Conservation (phyloP, 2,329 filamentous ascomycete species). For the Alternaria ethzedia region DNA sequence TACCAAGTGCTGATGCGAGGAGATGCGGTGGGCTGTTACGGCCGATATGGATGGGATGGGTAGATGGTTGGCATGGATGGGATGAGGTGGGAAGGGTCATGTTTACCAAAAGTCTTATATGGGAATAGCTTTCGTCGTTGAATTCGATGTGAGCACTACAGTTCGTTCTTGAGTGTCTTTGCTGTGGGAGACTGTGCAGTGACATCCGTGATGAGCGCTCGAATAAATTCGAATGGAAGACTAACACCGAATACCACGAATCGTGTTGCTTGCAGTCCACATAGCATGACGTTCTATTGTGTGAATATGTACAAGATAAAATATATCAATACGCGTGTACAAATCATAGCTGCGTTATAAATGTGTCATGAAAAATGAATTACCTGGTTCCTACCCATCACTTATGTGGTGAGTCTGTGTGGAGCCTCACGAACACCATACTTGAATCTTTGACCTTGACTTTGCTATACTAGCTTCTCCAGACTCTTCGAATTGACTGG, state of each 20-base stretch:
- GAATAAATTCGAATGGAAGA: rapidly evolving
- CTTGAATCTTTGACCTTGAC: background rate
- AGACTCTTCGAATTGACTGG: rapidly evolving
- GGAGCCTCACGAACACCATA: background rate
- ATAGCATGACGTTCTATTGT: background rate
- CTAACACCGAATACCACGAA: background rate
- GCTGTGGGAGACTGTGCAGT: background rate
- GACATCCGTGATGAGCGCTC: background rate
- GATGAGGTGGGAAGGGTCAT: slow-evolving; percentile 6
- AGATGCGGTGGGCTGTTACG: slow-evolving; percentile 4
- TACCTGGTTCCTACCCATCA: background rate
- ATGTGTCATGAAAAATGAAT: background rate
- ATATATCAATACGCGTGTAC: background rate
- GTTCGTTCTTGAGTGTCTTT: background rate
- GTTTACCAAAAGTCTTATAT: slow-evolving; percentile 22
- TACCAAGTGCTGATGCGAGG: slow-evolving; percentile 26
- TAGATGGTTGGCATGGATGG: background rate
- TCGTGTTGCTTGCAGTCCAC: background rate
- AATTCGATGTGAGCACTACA: slow-evolving; percentile 9
- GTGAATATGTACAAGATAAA: background rate
- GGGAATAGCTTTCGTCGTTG: background rate
- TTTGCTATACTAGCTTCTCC: background rate
- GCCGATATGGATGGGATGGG: background rate
- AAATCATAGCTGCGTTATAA: background rate
- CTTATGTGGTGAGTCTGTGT: background rate